Conservation (phyloP, 176 grass and related monocot species). For the Poa annua region DNA sequence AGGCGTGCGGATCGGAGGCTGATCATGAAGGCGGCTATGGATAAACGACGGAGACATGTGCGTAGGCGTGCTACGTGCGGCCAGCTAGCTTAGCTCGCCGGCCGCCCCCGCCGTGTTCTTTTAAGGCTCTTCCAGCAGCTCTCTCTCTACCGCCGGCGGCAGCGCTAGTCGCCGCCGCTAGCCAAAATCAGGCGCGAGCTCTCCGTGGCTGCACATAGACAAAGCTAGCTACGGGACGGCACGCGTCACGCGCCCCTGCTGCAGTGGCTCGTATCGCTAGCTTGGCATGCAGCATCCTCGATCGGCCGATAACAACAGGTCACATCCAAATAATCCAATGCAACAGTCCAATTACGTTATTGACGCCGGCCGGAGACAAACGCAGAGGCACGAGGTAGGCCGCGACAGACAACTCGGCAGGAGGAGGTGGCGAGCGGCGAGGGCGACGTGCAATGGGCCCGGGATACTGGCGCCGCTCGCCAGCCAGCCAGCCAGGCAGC, state of each 20-base stretch:
- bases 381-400: slow-evolving; percentile 46
- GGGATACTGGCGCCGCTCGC: not conserved
- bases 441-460: slow-evolving; percentile 9
- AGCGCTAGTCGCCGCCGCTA: too few species aligned
- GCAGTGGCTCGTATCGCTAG: not conserved
- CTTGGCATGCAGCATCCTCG: not conserved
- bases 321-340: not conserved
- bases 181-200: not conserved
- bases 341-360: slow-evolving; percentile 33
- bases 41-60: not conserved
- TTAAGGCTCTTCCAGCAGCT: not conserved
- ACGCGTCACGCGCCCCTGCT: not conserved
- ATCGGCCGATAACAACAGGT: not conserved
- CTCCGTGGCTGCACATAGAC: not conserved
- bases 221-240: not conserved
- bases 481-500: not conserved
- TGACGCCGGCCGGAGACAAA: not conserved
- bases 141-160: too few species aligned
- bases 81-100: not conserved
- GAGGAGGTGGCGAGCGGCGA: slow-evolving; percentile 46
- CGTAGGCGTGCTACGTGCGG: not conserved
- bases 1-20: too few species aligned
- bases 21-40: too few species aligned
- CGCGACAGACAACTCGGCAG: slow-evolving; percentile 59
- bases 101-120: slow-evolving; percentile 17